Evolutionary conservation across 1,284 basidiomycete genomes (phyloP), one percentile per base, ranked within the genome.

Genomic region (Fomitopsis schrenkii): DNA sequence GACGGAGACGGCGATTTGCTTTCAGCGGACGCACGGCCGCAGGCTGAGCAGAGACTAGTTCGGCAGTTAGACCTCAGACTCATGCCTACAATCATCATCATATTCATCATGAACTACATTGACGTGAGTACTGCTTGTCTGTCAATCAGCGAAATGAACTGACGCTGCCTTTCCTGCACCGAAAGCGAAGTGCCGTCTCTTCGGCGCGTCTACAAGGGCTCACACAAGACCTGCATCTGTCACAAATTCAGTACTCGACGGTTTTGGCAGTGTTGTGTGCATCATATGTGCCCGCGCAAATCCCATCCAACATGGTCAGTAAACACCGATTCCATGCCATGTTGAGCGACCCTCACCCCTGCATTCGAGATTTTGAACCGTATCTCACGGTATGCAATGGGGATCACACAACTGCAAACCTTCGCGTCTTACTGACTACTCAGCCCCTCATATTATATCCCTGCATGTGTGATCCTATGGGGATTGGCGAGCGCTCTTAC

Each of bases 51-150:
- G 55, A 62, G 57, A 30, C 66, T 75, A 5, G 71, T 75, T 15
- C 77, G 83, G 44, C 84, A 80, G 66, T 76, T 90, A 46, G 87
- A 89, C 65, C 72, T 73, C 59, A 76, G 87, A 45, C 71, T 89
- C 1, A 69, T 89, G 62, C 85, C 86, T 0, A 85, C 83, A 0
- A 82, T 89, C 59, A 78, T 84, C 52, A 48, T 86, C 36, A 85
- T 89, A 59, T 88, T 79, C 66, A 78, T 89, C 60, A 82, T 88
- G 83, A 89, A 89, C 66, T 88, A 86, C 65, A 87, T 88, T 57
- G 85, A 88, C 67, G 86, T 87, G 61, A 59, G 80, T 74, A 4
- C 9, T 19, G 15, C 14, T 22, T 59, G 5, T n/a, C 6, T 64
- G 45, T 17, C 19, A 40, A 45, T 36, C 8, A 3, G 52, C 22